Evolutionary conservation across 2,329 filamentous ascomycete genomes (phyloP), one percentile per base, ranked within the genome.

Genomic region (Pseudogymnoascus sp.): DNA sequence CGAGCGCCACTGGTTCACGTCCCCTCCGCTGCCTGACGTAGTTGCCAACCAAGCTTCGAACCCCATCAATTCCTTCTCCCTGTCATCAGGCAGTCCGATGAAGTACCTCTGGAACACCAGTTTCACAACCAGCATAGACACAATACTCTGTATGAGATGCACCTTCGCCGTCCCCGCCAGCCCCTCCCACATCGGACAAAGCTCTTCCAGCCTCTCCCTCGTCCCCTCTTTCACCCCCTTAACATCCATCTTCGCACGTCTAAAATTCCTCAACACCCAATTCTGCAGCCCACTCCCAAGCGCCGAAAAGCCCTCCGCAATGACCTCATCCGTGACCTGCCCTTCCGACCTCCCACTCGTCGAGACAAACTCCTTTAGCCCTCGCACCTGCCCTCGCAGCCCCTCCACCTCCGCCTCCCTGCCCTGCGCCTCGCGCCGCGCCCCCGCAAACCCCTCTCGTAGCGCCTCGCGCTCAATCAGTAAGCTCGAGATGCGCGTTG

Each of bases 311-410:
- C 80, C 78, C 60, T 88, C 83, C 2, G 78, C 81, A 70, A 91
- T 82, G 10, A 85, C 83, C 72, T 88, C 85, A 69, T 91, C 88
- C 65, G 84, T 86, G 52, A 77, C 73, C 65, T 86, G 83, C 21
- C 82, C 82, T 31, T 84, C 83, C 59, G 80, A 78, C 33, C 85
- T 77, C 8, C 87, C 89, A 65, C 83, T 84, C 21, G 81, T 83
- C 68, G 87, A 89, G 63, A 91, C 87, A 77, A 83, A 90, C 68
- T 85, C 84, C 77, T 91, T 91, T 64, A 91, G 76, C 2, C 86
- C 86, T 8, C 83, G 74, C 0, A 90, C 80, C 73, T 90, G 87
- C 2, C 78, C 77, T 61, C 81, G 75, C 64, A 88, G 73, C 59
- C 77, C 75, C 21, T 77, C 74, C 3, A 83, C 78, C 72, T 87